A percentile compares a stretch with the other conserved stretches of the same genome.
Conservation (phyloP, 176 grass and related monocot species). For the Chrysopogon serrulatus region DNA sequence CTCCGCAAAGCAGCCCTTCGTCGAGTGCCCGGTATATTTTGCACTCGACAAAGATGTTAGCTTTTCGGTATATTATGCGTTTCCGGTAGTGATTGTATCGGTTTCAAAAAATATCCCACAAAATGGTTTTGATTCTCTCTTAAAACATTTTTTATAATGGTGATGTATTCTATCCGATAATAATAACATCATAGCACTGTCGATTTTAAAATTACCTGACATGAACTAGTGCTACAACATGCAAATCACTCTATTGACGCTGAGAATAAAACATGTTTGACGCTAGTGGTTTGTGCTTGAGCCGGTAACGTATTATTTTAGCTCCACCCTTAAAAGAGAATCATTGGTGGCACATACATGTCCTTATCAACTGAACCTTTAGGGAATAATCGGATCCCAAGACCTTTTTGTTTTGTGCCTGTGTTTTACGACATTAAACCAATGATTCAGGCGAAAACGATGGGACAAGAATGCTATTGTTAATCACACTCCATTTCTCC, state of each 20-base stretch:
- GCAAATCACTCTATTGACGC: not conserved
- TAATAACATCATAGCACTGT: too few relatives aligned
- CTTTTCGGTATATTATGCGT: too few relatives aligned
- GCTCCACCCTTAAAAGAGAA: not conserved
- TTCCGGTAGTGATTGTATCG: too few relatives aligned
- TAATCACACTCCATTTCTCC: not conserved
- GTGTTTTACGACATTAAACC: slow-evolving; percentile 9
- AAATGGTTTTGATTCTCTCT: too few relatives aligned
- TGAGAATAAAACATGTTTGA: not conserved
- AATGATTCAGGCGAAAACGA: slow-evolving; percentile 17
- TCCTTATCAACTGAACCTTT: not conserved
- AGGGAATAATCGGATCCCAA: not conserved
- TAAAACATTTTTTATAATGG: too few relatives aligned
- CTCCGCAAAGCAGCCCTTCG: too few relatives aligned
- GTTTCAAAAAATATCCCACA: too few relatives aligned
- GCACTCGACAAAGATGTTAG: too few relatives aligned
- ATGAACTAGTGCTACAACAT: not conserved
- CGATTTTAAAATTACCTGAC: not conserved
- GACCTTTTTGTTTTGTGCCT: not conserved
- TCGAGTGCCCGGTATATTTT: too few relatives aligned
- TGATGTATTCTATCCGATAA: too few relatives aligned
- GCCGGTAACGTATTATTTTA: not conserved
- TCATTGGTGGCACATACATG: not conserved
- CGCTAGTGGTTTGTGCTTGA: not conserved
- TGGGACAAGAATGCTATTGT: slow-evolving; percentile 17